Evolutionary conservation across 345 rosid species (phyloP), one percentile per base, ranked within the genome.

Genomic region (Populus davidiana): DNA sequence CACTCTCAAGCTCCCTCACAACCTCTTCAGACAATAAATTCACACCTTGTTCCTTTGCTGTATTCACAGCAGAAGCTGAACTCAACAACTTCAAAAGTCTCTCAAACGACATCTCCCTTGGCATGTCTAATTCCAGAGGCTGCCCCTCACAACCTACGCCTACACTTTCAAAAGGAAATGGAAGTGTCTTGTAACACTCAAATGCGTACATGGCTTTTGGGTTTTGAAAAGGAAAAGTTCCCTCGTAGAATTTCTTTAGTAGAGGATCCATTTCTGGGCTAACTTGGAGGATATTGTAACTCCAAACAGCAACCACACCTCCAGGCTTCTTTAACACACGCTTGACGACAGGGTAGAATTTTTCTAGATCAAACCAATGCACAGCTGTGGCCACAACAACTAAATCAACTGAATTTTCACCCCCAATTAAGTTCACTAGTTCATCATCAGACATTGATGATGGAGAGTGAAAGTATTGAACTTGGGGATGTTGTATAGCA

Each of bases 351-450:
- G 89, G 72, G 71, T 91, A 91, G 80, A 93, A 89, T 59, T 68
- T 89, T 23, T 85, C 89, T 13, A 87, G 87, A 63, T 92, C 92
- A 67, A 92, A 89, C 93, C 94, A 87, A 81, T 89, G 92, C 16
- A 88, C 81, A 3, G 90, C 94, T 61, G 82, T 81, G 3, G 91
- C 92, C 2, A 88, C 87, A 0, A 90, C 89, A 20, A 93, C 83
- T 13, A 91, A 65, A 80, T 93, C 91, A 1, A 91, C 88, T 0
- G 88, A 84, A 64, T 86, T 83, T 67, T 89, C 94, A 1, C 88
- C 88, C 1, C 94, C 91, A 1, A 91, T 35, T 18, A 82, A 17
- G 52, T 81, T 25, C 39, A 89, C 83, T 4, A 85, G 52, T 38
- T 93, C 85, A 11, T 91, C 91, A 18, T 87, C 84, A 0, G 92